Base-by-base conservation (phyloP, 768 basidiomycete genomes). In the Podaxis sp. region DNA sequence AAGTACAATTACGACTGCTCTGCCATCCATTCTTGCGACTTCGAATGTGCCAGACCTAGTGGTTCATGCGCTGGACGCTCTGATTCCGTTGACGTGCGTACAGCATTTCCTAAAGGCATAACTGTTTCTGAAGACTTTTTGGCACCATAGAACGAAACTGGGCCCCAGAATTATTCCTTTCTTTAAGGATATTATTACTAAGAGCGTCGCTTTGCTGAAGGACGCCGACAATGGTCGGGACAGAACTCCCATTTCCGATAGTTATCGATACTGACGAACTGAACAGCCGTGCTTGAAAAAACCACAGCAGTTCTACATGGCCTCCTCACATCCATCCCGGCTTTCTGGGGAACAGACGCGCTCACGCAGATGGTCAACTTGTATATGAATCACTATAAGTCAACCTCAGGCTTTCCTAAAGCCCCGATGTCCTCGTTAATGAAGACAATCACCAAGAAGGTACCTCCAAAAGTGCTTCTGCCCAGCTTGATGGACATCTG, bases 91-190 rank as follows among this genome's bases (percentile, higher is more conserved):
- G 61, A 78, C 85, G 90, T 94, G 70, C 36, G 83, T 80, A 38
- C 49, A 6, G 8, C 2, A 33, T 2, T 24, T 33, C 46, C 59
- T 51, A 37, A 49, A 38, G 25, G 15, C 47, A 15, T 24, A 22
- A 15, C 51, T 40, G 24, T 61, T 50, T 57, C 41, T 67, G 47
- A 70, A 57, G 63, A 40, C 59, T 41, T 36, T 40, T 46, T 61
- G 50, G 38, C 50, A 15, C 68, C 37, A 5, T 49, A 96, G 94
- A 19, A 72, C 79, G 19, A 86, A 88, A 51, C 82, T 98, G 22
- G 94, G 93, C 0, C 93, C 96, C 11, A 88, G 96, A 0, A 80
- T 94, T 55, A 94, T 99, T 55, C 94, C 96, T 4, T 82, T 86
- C 74, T 89, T 97, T 75, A 85, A 85, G 57, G 81, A 85, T 13